These are phyloP conservation scores for Eucalyptus virginea DNA, from an alignment of 345 rosid species.

Conservation along the genomic window DNA sequence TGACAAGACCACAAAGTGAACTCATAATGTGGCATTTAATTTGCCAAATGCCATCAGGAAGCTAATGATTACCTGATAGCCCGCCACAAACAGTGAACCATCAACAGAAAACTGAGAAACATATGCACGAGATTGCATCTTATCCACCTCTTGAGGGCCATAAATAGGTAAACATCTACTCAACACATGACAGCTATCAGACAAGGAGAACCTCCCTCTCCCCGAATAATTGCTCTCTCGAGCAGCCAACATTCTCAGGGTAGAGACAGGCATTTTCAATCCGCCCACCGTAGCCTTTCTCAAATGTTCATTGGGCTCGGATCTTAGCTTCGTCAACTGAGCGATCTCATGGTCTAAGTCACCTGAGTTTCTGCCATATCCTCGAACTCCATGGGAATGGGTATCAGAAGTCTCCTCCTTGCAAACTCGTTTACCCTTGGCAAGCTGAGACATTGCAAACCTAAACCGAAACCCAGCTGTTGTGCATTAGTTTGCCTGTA, in stretches of 20 bases:
- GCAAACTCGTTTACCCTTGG: neutral
- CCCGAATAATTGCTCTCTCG: conserved; percentile 51
- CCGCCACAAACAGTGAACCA: conserved; percentile 51
- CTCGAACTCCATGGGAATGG: neutral
- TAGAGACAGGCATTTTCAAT: conserved; percentile 27
- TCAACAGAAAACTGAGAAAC: conserved; percentile 57
- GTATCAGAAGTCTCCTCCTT: neutral
- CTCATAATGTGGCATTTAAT: neutral
- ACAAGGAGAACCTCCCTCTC: conserved; percentile 43
- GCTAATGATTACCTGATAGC: conserved; percentile 36
- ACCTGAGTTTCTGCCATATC: neutral
- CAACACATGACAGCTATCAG: conserved; percentile 49
- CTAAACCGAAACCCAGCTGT: neutral
- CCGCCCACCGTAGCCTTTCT: conserved; percentile 3
- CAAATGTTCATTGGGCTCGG: conserved; percentile 25
- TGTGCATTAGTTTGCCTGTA: neutral
- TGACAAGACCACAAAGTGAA: neutral
- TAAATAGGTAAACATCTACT: conserved; percentile 44
- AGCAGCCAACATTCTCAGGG: conserved; percentile 49
- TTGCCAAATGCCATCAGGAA: neutral
- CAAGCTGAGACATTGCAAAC: neutral
- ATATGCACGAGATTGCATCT: conserved; percentile 27
- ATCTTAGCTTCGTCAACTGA: conserved; percentile 38
- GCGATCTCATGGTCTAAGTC: conserved; percentile 33
- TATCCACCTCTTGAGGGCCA: conserved; percentile 36